Evolutionary conservation across 805 yeast species (phyloP).

Genomic region (Suhomyces sp.): DNA sequence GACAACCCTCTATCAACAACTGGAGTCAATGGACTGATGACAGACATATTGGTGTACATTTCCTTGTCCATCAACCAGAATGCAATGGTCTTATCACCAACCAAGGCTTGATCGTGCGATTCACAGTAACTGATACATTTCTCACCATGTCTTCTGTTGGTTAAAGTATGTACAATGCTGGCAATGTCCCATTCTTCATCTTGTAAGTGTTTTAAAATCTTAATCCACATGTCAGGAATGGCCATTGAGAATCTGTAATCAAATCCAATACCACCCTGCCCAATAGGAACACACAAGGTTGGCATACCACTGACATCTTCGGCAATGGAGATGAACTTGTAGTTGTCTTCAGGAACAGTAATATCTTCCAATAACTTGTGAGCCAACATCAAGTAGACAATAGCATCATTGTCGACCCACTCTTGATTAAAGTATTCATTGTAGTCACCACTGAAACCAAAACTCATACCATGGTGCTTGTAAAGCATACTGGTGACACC

Average conservation of each 20-base stretch:
- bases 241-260: conserved; percentile 96
- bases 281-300: conserved; percentile 75
- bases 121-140: conserved; percentile 90
- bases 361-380: conserved; percentile 67
- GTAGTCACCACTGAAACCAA: conserved; percentile 88
- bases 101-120: conserved; percentile 96
- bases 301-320: conserved; percentile 99
- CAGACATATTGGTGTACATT: conserved; percentile 95
- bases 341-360: conserved; percentile 33
- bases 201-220: conserved; percentile 72
- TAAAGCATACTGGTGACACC: conserved; percentile 96
- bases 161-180: conserved; percentile 71
- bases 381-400: conserved; percentile 87
- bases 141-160: conserved; percentile 87
- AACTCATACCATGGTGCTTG: conserved; percentile 88
- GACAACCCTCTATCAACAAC: conserved; percentile 87
- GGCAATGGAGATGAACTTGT: conserved; percentile 73
- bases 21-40: conserved; percentile 67
- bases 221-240: conserved; percentile 98
- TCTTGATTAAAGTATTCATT: conserved; percentile 81
- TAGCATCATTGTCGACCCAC: conserved; percentile 83
- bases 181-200: conserved; percentile 95
- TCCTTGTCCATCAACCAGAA: conserved; percentile 99
- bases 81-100: conserved; percentile 94
- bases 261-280: conserved; percentile 86